These are phyloP conservation scores for Akanthomyces dipterigenus DNA, from an alignment of 2,329 filamentous ascomycete genomes.

Conservation along the genomic window DNA sequence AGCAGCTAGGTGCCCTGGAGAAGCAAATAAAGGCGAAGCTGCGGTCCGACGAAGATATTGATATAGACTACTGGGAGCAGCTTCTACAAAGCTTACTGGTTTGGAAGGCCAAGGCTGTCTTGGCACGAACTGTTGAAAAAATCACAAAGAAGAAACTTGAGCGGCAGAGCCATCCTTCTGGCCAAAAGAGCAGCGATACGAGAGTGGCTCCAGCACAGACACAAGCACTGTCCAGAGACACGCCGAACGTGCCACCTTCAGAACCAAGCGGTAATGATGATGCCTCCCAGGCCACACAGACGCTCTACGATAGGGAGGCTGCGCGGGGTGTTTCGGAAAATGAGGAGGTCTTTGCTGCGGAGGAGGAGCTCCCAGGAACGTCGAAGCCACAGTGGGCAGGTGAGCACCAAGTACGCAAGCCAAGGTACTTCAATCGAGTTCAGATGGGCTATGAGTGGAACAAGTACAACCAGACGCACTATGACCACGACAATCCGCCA, in stretches of 20 bases:
- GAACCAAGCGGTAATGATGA: slow-evolving; percentile 49
- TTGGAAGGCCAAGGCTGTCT: slow-evolving; percentile 85
- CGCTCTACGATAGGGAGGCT: slow-evolving; percentile 85
- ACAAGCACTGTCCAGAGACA: slow-evolving; percentile 14
- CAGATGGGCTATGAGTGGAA: slow-evolving; percentile 99
- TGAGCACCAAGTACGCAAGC: slow-evolving; percentile 84
- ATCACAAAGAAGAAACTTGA: slow-evolving; percentile 52
- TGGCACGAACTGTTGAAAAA: slow-evolving; percentile 69
- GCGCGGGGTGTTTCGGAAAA: slow-evolving; percentile 87
- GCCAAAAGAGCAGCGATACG: slow-evolving; percentile 46
- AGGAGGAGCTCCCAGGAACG: slow-evolving; percentile 63
- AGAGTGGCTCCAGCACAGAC: slow-evolving; percentile 3
- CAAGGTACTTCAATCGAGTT: slow-evolving; percentile 93
- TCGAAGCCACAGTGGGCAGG: slow-evolving; percentile 70
- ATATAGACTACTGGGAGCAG: slow-evolving; percentile 97
- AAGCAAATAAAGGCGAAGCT: slow-evolving; percentile 82
- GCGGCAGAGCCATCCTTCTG: slow-evolving; percentile 19
- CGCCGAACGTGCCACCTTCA: slow-evolving; percentile 3
- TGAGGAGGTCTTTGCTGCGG: slow-evolving; percentile 89
- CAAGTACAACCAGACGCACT: slow-evolving; percentile 99
- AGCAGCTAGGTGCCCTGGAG: slow-evolving; percentile 82
- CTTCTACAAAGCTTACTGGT: slow-evolving; percentile 75
- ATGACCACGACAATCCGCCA: slow-evolving; percentile 95
- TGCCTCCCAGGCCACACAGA: slow-evolving; percentile 79
- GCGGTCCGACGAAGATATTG: slow-evolving; percentile 81